phyloP scores from a whole-genome alignment of 129 eudicot genomes.

The Lactuca sativa region DNA sequence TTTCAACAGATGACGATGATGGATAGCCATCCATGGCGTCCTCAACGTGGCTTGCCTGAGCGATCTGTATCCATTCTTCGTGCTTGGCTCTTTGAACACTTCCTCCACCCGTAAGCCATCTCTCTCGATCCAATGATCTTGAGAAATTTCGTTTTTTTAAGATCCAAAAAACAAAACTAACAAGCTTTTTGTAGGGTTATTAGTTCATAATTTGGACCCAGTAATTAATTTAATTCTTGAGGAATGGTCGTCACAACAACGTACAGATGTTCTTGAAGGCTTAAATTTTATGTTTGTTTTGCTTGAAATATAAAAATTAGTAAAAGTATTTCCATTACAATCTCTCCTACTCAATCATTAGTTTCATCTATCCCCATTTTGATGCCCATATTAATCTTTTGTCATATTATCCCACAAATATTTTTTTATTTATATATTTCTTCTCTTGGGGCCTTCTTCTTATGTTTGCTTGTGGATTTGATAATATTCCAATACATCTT shows the following conservation, averaged over 20 bases:
- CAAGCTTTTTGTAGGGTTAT: not conserved
- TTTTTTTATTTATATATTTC: conserved; percentile 13
- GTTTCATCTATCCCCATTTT: conserved; percentile 39
- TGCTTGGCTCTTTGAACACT: conserved; percentile 99
- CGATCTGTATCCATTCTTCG: conserved; percentile 92
- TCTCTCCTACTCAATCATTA: conserved; percentile 34
- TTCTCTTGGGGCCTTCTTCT: conserved; percentile 36
- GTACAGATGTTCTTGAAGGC: conserved; percentile 1
- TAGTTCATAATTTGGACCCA: no score
- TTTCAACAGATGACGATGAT: conserved; percentile 86
- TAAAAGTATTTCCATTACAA: conserved; percentile 11
- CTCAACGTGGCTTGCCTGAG: conserved; percentile 93
- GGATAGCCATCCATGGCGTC: conserved; percentile 98
- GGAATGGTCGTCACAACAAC: not conserved
- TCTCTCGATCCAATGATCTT: not conserved
- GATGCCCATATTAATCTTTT: conserved; percentile 45
- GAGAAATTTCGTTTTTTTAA: not conserved
- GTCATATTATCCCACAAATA: conserved; percentile 30
- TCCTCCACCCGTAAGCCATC: conserved; percentile 80
- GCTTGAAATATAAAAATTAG: not conserved
- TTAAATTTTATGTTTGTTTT: conserved; percentile 5
- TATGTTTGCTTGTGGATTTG: conserved; percentile 63
- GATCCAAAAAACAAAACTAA: not conserved
- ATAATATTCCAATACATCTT: conserved; percentile 37
- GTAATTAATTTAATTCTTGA: not conserved